Base-by-base conservation (phyloP, 352 stramenopile species). In the Bremia lactucae region DNA sequence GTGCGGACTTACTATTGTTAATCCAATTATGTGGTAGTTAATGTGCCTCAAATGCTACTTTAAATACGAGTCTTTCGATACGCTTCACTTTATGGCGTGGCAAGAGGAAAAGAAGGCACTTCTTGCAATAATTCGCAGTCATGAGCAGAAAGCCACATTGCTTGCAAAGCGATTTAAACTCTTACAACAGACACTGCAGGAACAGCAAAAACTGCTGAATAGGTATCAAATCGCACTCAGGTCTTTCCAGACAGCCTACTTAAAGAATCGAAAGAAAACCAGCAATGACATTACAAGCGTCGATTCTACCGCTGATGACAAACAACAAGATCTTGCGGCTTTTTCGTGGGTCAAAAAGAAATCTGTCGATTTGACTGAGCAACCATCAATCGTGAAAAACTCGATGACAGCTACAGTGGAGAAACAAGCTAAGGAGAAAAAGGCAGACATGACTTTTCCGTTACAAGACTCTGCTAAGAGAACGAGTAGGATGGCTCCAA, bases 161-260 rank as follows among this genome's bases (percentile, higher is more conserved):
- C 55, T 84, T 19, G 41, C 59, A 5, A 79, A 66, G 42, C 60
- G 69, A 21, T 83, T 84, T 46, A 73, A 78, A 42, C 46, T 84
- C 16, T 55, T 84, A 20, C 71, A 90, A 42, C 49, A 58, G 34
- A 75, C 72, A 25, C 46, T 87, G 8, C 60, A 66, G 23, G 55
- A 80, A 44, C 78, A 90, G 42, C 78, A 90, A 50, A 55, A 65
- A n/a, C 37, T 88, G 44, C 36, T 91, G 14, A 69, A 91, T 31
- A 64, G 57, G 14, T 87, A 87, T 40, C 69, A 91, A 36, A 45
- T 51, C 25, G 65, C 56, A 22, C 40, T 91, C 8, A 22, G 29
- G 7, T 7, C 31, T 3, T 50, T 36, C n/a, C 29, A 41, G 11
- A 22, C 36, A 13, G 6, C 16, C n/a, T 2, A 13, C 13, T 6